Conservation (phyloP, 2,329 filamentous ascomycete species). For the Graphilbum sp. region DNA sequence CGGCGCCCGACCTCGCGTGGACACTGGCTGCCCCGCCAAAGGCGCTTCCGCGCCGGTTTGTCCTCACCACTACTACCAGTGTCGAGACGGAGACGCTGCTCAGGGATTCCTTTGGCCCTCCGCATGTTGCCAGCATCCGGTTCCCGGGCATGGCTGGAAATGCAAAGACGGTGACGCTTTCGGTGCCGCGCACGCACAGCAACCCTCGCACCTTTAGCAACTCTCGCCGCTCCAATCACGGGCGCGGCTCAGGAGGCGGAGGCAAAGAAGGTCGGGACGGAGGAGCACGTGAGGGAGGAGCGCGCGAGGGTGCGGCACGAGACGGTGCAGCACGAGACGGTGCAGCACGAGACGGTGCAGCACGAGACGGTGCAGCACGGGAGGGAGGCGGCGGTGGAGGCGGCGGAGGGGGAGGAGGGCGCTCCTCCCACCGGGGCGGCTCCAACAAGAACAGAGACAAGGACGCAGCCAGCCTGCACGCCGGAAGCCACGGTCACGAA, state of each 20-base stretch:
- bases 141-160: constrained; percentile 26
- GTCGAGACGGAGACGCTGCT: constrained; percentile 10
- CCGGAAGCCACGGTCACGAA: constrained; percentile 7
- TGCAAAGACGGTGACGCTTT: constrained; percentile 21
- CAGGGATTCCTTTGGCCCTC: constrained; percentile 24
- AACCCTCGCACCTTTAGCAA: constrained; percentile 6
- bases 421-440: not conserved
- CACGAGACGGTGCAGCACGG: too few species aligned
- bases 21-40: constrained; percentile 39
- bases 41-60: constrained; percentile 34
- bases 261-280: not conserved
- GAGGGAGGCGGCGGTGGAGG: constrained; percentile 1
- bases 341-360: too few species aligned
- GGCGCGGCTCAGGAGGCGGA: not conserved
- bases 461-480: constrained; percentile 3
- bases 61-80: constrained; percentile 27
- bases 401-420: not conserved
- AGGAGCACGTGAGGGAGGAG: not conserved
- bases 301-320: not conserved
- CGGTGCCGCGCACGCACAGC: constrained; percentile 10
- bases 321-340: not conserved
- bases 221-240: not conserved
- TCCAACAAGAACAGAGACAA: constrained; percentile 5
- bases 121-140: constrained; percentile 24
- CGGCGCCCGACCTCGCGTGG: constrained; percentile 47